Evolutionary conservation across 1,284 basidiomycete species (phyloP), one percentile per base, ranked within the genome.

Genomic region (Neolentinus lepideus): DNA sequence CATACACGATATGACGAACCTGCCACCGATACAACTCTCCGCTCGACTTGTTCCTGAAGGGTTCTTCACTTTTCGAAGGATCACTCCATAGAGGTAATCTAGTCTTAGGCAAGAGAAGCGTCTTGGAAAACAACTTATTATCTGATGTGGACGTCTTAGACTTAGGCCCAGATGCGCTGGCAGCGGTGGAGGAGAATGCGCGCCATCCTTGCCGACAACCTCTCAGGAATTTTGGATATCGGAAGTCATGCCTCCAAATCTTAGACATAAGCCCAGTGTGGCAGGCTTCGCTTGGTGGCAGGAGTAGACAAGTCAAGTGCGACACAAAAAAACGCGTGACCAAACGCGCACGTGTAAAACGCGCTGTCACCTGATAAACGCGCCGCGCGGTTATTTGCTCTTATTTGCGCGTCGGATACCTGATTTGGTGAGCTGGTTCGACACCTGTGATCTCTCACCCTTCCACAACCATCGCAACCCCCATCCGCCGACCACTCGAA

Each of bases 11-110:
- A 53, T 51, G 52, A 9, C 80, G 52, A 59, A 92, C 94, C 86
- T 99, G 97, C 87, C 88, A 90, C 26, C 74, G 73, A 67, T 99
- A 99, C 12, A 99, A 75, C 1, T 81, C 79, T 31, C 85, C 83
- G 35, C 88, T 88, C 1, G 90, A 92, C 60, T 84, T 78, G 35
- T 72, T 68, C 54, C 82, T 77, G 62, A 88, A 88, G 19, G 77
- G 73, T 22, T 75, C 71, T 57, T 90, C 85, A 35, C 80, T 79
- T 56, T 84, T 81, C 9, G 78, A 74, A 2, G 87, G 82, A 64
- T 93, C 84, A 9, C 81, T 76, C 68, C 90, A 83, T 54, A 95
- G 76, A 0, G 91, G 84, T 66, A 99, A 93, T 0, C 74, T 62
- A 0, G 95, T 97, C 66, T 85, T 89, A 0, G 96, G 96, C 3